A percentile compares a stretch with the other conserved stretches of the same genome.
phyloP scores from a whole-genome alignment of 2,329 filamentous ascomycete genomes.

The Domatiomyces globalis region DNA sequence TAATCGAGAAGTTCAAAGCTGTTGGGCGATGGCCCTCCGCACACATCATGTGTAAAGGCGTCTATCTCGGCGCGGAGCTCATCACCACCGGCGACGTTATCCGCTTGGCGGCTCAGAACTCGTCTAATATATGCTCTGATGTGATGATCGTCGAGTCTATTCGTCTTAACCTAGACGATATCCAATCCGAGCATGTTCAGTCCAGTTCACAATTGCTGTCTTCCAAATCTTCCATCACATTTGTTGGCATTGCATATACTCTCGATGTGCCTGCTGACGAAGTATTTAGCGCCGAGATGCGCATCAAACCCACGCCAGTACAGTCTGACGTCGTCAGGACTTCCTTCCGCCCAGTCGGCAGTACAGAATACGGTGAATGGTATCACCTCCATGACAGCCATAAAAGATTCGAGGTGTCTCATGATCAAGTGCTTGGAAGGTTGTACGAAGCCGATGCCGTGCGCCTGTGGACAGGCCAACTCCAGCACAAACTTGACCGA shows the following conservation, averaged over 20 bases:
- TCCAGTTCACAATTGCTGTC: constrained; percentile 33
- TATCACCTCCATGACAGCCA: constrained; percentile 33
- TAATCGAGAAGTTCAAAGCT: constrained; percentile 40
- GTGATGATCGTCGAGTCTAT: constrained; percentile 42
- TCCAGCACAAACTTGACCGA: constrained; percentile 16
- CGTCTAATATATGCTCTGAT: constrained; percentile 31
- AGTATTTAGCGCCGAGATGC: not conserved
- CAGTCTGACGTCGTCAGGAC: constrained; percentile 22
- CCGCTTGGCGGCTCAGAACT: constrained; percentile 31
- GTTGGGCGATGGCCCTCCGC: constrained; percentile 41
- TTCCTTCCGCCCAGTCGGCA: constrained; percentile 26
- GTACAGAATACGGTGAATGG: constrained; percentile 38
- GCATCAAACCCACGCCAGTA: constrained; percentile 15
- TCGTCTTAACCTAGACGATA: constrained; percentile 34
- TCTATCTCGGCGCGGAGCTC: constrained; percentile 45
- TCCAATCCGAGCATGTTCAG: constrained; percentile 34
- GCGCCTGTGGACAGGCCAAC: constrained; percentile 14
- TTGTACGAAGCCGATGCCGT: constrained; percentile 40
- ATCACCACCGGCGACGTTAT: constrained; percentile 41
- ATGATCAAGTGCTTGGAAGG: constrained; percentile 40
- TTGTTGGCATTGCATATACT: constrained; percentile 38
- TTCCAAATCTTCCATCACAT: constrained; percentile 32
- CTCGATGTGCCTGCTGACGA: constrained; percentile 17
- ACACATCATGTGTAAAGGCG: constrained; percentile 37
- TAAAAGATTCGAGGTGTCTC: constrained; percentile 34